Evolutionary conservation across 2,329 filamentous ascomycete species (phyloP), one percentile per base, ranked within the genome.

Genomic region (Calonectria hawksworthii): DNA sequence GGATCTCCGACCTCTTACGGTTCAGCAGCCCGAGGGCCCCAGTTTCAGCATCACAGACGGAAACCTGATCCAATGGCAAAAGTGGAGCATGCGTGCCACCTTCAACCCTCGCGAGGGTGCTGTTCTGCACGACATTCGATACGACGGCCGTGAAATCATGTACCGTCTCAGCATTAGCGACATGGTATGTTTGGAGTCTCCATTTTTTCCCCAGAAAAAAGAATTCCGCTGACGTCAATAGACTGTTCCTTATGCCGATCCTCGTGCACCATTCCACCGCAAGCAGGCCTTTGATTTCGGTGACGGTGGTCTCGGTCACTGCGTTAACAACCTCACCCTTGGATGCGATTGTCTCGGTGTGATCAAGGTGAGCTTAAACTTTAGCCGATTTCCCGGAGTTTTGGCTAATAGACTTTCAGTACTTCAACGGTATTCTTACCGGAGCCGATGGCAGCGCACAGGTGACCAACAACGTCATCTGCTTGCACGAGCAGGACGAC

Each of bases 241-340:
- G 82, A 84, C 83, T 21, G 92, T 94, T 0, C 92, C 92, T 0
- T 95, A 94, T 74, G 92, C 88, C 0, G 93, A 94, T 76, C 91
- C 91, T 2, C 88, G 92, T 9, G 84, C 87, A 1, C 92, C 92
- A 0, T 94, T 79, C 80, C 91, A 92, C 23, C 88, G 92, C 28
- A 94, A 94, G 81, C 90, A 91, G 21, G 93, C 93, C 0, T 94
- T 95, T 76, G 93, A 95, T 78, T 90, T 94, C 74, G 93, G 93
- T 1, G 92, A 94, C 72, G 92, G 90, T 32, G 93, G 92, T 14
- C 89, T 90, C 5, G 93, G 93, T 1, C 88, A 91, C 75, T 91
- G 88, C 65, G 91, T 92, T 26, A 94, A 94, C 82, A 93, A 93
- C 74, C 87, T 95, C 1, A 85, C 86, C 2, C 87, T 94, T 0